Base-by-base conservation (phyloP, 169 alveolate species). In the Perkinsus olseni region DNA sequence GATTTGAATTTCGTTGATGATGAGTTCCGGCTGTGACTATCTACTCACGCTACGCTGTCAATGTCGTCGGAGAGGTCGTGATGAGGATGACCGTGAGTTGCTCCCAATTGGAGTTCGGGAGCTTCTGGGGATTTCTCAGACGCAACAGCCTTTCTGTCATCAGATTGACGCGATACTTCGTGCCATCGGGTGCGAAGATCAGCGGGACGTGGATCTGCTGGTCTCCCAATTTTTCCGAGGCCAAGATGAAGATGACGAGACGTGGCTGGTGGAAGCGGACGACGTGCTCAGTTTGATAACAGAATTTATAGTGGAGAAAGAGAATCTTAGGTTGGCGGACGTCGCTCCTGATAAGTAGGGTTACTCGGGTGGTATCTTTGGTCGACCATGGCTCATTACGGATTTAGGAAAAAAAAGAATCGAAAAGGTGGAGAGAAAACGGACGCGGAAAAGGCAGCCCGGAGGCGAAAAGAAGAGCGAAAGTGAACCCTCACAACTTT, bases 241-340 rank as follows among this genome's bases (percentile, higher is more conserved):
- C 0, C 95, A 94, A 39, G 95, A 94, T 91, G 92, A 91, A 31
- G 95, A 94, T 82, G 95, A 94, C 82, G 95, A 94, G 39, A 91
- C 95, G 37, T 94, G 92, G 38, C 74, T 91, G 74, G 92, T 92
- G 10, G 95, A 94, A n/a, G 93, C 95, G 0, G 95, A 94, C 90
- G 95, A 94, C 92, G 94, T 94, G 13, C 90, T 94, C 20, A 50
- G 74, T 20, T 38, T 92, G 1, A 91, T 94, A 24, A 82, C 74
- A 51, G 95, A 92, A 28, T 94, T 94, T 91, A 62, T 91, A 34
- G 92, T 74, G 38, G 95, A 91, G 21, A 94, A 94, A 51, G 95
- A 38, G 91, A 91, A 31, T 28, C 38, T 39, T 38, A 48, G 39
- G 0, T 11, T 91, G 38, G 93, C 93, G 0, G 93, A 91, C 74